Conservation (phyloP, 2,329 filamentous ascomycete genomes). For the Plenodomus biglobosus region DNA sequence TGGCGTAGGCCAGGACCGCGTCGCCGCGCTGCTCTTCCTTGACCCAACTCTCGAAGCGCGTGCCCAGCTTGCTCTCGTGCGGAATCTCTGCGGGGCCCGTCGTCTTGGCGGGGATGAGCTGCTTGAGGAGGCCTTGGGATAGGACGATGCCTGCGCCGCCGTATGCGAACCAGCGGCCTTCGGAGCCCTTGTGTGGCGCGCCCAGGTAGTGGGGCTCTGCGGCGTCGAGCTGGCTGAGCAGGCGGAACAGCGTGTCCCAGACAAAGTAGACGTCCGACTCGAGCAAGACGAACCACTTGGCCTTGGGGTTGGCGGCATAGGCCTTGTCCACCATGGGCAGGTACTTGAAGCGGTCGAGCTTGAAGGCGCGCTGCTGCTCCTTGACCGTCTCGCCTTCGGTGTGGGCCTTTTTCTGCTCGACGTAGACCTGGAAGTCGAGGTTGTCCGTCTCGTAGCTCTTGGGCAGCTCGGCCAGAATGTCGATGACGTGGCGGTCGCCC, state of each 20-base stretch:
- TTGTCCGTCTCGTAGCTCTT: conserved; percentile 47
- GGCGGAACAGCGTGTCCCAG: conserved; percentile 48
- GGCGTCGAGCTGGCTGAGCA: conserved; percentile 45
- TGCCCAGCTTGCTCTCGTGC: conserved; percentile 33
- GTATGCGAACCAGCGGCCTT: conserved; percentile 46
- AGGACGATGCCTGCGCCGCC: conserved; percentile 51
- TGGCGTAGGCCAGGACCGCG: conserved; percentile 43
- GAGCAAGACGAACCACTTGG: conserved; percentile 45
- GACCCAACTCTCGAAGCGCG: conserved; percentile 36
- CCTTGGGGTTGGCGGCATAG: conserved; percentile 40
- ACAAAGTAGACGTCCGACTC: conserved; percentile 45
- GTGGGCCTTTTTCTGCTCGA: conserved; percentile 46
- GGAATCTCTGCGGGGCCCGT: conserved; percentile 30
- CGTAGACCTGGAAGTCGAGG: conserved; percentile 56
- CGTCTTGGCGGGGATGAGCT: conserved; percentile 40
- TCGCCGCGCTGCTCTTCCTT: conserved; percentile 51
- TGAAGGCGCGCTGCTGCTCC: conserved; percentile 56
- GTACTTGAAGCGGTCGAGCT: conserved; percentile 62
- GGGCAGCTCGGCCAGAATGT: conserved; percentile 53
- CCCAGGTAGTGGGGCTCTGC: conserved; percentile 46
- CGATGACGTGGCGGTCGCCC: conserved; percentile 53
- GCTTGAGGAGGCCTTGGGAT: conserved; percentile 56
- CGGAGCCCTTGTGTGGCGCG: conserved; percentile 37
- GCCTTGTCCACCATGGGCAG: conserved; percentile 59
- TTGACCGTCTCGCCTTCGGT: conserved; percentile 45